Evolutionary conservation across 2,329 filamentous ascomycete species (phyloP).

Genomic region (Claviceps cyperi): DNA sequence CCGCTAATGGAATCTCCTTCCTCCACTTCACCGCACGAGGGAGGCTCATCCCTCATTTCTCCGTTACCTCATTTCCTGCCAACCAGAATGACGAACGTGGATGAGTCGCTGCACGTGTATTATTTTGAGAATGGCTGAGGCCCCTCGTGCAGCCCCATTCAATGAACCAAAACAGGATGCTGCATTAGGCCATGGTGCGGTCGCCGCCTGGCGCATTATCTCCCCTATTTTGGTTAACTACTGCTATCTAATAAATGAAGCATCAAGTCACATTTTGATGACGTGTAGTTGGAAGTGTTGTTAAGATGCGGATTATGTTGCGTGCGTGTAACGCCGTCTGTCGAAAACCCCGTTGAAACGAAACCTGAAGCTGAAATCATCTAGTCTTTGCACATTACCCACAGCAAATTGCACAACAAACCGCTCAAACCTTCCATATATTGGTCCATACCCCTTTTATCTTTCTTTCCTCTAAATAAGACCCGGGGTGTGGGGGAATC

Average conservation of each 20-base stretch:
- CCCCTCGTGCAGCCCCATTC: not conserved
- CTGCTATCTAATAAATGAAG: constrained; percentile 4
- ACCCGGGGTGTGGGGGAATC: not conserved
- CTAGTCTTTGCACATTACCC: constrained; percentile 1
- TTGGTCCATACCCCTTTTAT: not conserved
- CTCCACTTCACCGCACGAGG: not conserved
- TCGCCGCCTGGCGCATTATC: not conserved
- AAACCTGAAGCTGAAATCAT: not conserved
- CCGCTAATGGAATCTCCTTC: too few relatives aligned
- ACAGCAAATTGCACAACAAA: constrained; percentile 2
- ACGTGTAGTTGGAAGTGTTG: not conserved
- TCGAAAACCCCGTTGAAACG: not conserved
- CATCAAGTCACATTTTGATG: constrained; percentile 1
- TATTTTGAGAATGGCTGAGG: not conserved
- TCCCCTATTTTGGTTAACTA: constrained; percentile 4
- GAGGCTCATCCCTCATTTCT: not conserved
- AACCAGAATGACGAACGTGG: not conserved
- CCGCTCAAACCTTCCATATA: not conserved
- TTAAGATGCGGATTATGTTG: not conserved
- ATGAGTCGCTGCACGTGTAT: not conserved
- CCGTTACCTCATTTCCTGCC: not conserved
- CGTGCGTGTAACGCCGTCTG: constrained; percentile 1
- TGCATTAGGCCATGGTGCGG: not conserved
- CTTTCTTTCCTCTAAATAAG: not conserved
- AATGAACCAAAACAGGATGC: not conserved